Conservation (phyloP, 148 eudicot species). For the Euryodendron excelsum region DNA sequence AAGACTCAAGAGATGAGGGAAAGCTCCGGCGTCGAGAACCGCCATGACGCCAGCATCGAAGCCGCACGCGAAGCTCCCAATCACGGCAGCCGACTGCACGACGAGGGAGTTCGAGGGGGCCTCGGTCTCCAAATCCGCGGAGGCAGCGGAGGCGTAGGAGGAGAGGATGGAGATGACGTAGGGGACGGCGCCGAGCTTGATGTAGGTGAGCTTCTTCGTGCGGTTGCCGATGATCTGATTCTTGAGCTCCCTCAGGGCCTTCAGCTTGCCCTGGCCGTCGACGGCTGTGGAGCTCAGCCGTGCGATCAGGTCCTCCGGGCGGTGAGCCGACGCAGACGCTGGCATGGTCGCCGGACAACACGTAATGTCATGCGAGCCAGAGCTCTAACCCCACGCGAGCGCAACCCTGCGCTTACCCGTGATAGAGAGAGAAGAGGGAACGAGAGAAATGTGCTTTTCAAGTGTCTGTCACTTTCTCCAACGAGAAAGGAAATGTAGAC, state of each 20-base stretch:
- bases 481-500: no score
- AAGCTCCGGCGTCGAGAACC: constrained; percentile 76
- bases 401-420: not conserved
- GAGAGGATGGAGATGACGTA: constrained; percentile 60
- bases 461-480: no score
- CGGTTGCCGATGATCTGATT: constrained; percentile 95
- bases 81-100: constrained; percentile 65
- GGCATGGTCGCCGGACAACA: constrained; percentile 49
- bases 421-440: not conserved
- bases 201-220: constrained; percentile 71
- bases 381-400: no score
- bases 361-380: constrained; percentile 26
- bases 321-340: constrained; percentile 41
- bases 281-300: constrained; percentile 45
- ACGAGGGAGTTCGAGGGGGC: constrained; percentile 24
- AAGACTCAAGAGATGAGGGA: constrained; percentile 52
- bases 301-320: constrained; percentile 54
- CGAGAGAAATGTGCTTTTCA: not conserved
- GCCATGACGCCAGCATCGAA: constrained; percentile 83
- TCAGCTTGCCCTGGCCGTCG: constrained; percentile 54
- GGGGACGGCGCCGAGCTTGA: constrained; percentile 78
- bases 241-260: constrained; percentile 76
- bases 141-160: constrained; percentile 16
- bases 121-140: constrained; percentile 13
- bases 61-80: constrained; percentile 98